A percentile compares a stretch with the other conserved stretches of the same genome.
Evolutionary conservation across 257 asterid species (phyloP).

Genomic region (Solanum okadae): DNA sequence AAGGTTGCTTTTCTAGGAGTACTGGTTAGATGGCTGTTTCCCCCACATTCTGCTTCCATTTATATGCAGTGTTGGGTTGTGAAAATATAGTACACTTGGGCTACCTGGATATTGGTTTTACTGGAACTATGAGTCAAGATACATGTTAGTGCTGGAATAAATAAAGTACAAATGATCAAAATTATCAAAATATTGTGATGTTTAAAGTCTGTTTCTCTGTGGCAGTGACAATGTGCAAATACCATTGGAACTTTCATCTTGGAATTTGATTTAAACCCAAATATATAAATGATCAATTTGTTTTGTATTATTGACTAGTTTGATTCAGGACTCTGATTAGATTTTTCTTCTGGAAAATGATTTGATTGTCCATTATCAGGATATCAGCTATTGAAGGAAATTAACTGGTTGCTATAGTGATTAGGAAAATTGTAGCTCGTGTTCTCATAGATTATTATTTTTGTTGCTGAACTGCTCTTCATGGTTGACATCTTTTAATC

Average conservation of each 20-base stretch:
- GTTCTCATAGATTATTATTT: background rate
- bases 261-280: background rate
- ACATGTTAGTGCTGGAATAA: background rate
- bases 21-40: background rate
- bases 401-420: background rate
- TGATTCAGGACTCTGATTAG: background rate
- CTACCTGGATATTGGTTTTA: background rate
- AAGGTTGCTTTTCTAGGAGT: background rate
- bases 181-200: background rate
- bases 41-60: background rate
- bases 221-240: background rate
- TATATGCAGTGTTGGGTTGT: background rate
- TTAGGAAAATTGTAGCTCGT: background rate
- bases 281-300: background rate
- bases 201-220: background rate
- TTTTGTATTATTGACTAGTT: background rate
- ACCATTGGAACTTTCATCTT: background rate
- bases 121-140: background rate
- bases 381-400: background rate
- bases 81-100: background rate
- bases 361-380: background rate
- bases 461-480: background rate
- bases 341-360: background rate
- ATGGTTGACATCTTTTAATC: background rate
- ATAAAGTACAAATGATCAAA: background rate